These are phyloP conservation scores for Nitzschia sp. DNA, from an alignment of 108 stramenopile species.

Conservation along the genomic window DNA sequence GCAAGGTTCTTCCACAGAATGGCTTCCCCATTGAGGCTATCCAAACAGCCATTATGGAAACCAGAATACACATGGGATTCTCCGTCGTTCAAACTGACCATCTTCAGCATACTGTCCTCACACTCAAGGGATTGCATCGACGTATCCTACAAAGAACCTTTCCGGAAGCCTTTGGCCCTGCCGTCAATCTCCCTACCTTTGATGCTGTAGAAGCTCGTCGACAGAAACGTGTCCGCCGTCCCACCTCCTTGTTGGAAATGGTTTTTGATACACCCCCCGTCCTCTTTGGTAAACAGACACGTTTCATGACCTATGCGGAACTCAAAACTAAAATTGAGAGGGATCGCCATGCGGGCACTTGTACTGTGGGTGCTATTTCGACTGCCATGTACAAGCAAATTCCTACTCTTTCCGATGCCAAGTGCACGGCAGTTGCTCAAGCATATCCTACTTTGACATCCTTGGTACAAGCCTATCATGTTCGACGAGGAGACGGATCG, in stretches of 20 bases:
- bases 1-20: slow-evolving; percentile 16
- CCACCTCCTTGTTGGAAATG: slow-evolving; percentile 41
- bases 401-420: slow-evolving; percentile 31
- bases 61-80: slow-evolving; percentile 45
- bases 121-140: slow-evolving; percentile 57
- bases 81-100: slow-evolving; percentile 46
- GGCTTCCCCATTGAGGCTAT: slow-evolving; percentile 38
- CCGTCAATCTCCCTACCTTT: neutral
- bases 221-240: slow-evolving; percentile 15
- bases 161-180: slow-evolving; percentile 36
- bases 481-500: neutral
- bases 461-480: slow-evolving; percentile 24
- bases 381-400: slow-evolving; percentile 51
- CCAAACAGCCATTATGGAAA: slow-evolving; percentile 58
- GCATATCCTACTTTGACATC: slow-evolving; percentile 35
- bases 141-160: slow-evolving; percentile 58
- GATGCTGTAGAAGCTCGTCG: neutral
- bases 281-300: slow-evolving; percentile 16
- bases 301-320: slow-evolving; percentile 54
- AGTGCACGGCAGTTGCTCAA: slow-evolving; percentile 35
- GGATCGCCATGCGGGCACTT: slow-evolving; percentile 53
- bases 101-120: slow-evolving; percentile 45
- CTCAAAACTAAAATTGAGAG: slow-evolving; percentile 52
- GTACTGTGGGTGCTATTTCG: slow-evolving; percentile 34
- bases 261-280: slow-evolving; percentile 51